A percentile compares a stretch with the other conserved stretches of the same genome.
These are phyloP conservation scores for Hyaloscypha variabilis DNA, from an alignment of 495 filamentous ascomycete genomes.

Conservation along the genomic window DNA sequence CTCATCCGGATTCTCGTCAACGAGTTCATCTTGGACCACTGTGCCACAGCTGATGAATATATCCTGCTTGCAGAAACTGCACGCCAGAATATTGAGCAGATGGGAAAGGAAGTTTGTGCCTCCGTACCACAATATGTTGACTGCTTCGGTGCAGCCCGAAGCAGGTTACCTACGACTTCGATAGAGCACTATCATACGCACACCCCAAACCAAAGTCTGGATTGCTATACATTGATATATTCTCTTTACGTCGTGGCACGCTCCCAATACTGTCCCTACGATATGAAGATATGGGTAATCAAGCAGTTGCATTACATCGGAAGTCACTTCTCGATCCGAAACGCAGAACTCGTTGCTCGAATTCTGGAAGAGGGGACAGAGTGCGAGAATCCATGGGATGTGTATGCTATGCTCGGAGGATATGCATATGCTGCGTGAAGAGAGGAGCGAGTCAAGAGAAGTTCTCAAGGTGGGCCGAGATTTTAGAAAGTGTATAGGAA, in stretches of 20 bases:
- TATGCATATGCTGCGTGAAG: slow-evolving; percentile 35
- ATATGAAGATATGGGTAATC: slow-evolving; percentile 32
- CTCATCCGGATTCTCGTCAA: slow-evolving; percentile 36
- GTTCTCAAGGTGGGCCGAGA: no score
- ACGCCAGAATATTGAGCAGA: slow-evolving; percentile 20
- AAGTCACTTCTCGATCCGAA: slow-evolving; percentile 32
- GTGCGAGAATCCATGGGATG: slow-evolving; percentile 30
- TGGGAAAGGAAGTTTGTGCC: slow-evolving; percentile 36
- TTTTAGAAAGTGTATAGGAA: no score
- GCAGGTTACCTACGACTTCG: slow-evolving; percentile 10
- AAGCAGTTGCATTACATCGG: slow-evolving; percentile 33
- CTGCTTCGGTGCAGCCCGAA: slow-evolving; percentile 12
- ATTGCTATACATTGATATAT: slow-evolving; percentile 34
- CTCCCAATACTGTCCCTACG: slow-evolving; percentile 15
- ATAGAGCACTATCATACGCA: background rate
- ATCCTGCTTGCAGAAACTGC: background rate
- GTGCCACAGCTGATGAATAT: background rate
- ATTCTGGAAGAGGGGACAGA: slow-evolving; percentile 26
- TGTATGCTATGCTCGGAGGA: slow-evolving; percentile 40
- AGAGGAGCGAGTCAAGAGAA: background rate
- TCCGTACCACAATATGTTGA: slow-evolving; percentile 33
- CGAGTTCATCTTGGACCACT: slow-evolving; percentile 21
- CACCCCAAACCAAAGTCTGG: background rate
- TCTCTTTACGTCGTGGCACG: slow-evolving; percentile 35
- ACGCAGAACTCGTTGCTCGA: slow-evolving; percentile 30